phyloP scores from a whole-genome alignment of 2,329 filamentous ascomycete species.

The Fusarium xyrophilum region DNA sequence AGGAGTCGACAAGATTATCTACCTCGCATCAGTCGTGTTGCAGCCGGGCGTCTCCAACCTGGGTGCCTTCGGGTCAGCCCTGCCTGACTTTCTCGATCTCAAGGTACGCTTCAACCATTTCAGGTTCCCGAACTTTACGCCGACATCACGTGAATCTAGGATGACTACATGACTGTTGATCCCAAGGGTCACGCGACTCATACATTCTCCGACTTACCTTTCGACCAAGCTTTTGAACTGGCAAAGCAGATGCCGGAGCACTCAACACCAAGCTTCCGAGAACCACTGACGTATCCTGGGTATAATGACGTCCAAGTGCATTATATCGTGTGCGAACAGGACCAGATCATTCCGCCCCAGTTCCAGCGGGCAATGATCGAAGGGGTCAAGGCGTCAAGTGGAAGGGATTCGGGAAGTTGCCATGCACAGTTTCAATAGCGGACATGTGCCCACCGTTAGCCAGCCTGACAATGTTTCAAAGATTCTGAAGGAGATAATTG shows the following conservation, averaged over 20 bases:
- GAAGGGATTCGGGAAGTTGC: not conserved
- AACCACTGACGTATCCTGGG: constrained; percentile 21
- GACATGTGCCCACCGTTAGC: constrained; percentile 1
- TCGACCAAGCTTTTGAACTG: not conserved
- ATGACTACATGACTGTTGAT: constrained; percentile 18
- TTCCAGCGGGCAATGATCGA: constrained; percentile 20
- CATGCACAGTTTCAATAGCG: not conserved
- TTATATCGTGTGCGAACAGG: constrained; percentile 24
- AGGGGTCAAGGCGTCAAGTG: not conserved
- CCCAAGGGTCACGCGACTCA: not conserved
- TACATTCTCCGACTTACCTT: constrained; percentile 18
- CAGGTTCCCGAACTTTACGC: rapidly evolving
- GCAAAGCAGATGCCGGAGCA: constrained; percentile 16
- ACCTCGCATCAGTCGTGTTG: constrained; percentile 10
- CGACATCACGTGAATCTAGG: not conserved
- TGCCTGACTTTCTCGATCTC: not conserved
- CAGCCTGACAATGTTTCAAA: constrained; percentile 6
- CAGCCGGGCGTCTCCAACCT: not conserved
- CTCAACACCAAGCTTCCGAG: constrained; percentile 22
- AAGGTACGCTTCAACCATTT: not conserved
- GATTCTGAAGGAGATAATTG: constrained; percentile 10
- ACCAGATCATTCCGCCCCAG: not conserved
- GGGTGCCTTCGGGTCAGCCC: constrained; percentile 2
- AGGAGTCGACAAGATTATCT: constrained; percentile 13
- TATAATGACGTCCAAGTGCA: constrained; percentile 29